These are phyloP conservation scores for Phytophthora cryptogea DNA, from an alignment of 352 stramenopile species.

Conservation along the genomic window DNA sequence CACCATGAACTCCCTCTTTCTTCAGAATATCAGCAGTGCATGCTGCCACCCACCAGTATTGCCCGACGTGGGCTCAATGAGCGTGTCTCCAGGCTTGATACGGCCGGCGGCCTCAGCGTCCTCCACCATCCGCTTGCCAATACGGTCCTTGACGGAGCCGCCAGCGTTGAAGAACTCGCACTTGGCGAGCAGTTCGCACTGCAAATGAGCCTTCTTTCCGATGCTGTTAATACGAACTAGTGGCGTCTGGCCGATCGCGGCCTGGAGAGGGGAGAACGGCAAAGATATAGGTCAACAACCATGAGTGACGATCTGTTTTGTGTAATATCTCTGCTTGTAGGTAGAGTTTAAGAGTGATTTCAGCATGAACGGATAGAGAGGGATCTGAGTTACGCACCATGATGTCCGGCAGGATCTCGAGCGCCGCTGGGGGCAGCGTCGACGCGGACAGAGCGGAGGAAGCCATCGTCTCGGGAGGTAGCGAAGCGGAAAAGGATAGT, in stretches of 20 bases:
- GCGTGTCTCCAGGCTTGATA: slow-evolving; percentile 94
- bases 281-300: not conserved
- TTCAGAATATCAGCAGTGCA: not conserved
- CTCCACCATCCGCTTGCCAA: slow-evolving; percentile 91
- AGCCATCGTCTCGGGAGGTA: slow-evolving; percentile 16
- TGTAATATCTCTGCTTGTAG: slow-evolving; percentile 1
- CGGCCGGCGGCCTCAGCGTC: slow-evolving; percentile 90
- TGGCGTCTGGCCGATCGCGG: slow-evolving; percentile 92
- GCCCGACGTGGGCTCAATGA: slow-evolving; percentile 98
- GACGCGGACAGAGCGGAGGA: slow-evolving; percentile 26
- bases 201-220: slow-evolving; percentile 70
- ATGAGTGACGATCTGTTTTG: not conserved
- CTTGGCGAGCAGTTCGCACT: slow-evolving; percentile 94
- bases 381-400: slow-evolving; percentile 33
- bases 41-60: slow-evolving; percentile 87
- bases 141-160: slow-evolving; percentile 92
- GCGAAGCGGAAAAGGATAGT: no score
- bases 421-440: slow-evolving; percentile 42
- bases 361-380: not conserved
- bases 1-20: not conserved
- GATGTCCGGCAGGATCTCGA: slow-evolving; percentile 66
- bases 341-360: not conserved
- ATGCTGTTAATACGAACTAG: slow-evolving; percentile 94
- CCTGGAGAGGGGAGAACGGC: slow-evolving; percentile 15
- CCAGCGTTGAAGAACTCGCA: slow-evolving; percentile 97